Evolutionary conservation across 257 asterid species (phyloP), one percentile per base, ranked within the genome.

Genomic region (Scutellaria barbata): DNA sequence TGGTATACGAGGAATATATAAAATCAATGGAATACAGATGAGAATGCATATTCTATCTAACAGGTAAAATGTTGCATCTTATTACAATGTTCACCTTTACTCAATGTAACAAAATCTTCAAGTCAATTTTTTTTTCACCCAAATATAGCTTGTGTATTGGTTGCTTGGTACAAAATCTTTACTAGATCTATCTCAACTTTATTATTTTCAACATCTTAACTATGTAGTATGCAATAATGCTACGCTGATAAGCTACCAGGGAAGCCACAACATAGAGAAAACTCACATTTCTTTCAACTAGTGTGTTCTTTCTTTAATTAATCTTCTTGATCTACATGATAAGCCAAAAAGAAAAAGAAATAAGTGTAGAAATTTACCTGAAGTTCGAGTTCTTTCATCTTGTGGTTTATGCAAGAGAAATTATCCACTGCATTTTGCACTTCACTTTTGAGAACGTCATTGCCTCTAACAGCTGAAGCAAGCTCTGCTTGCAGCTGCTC

Each of bases 401-500:
- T 80, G 80, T 95, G 97, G 81, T 84, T 88, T 66, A 77, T 30
- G 71, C 96, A 95, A 47, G 98, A 85, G 75, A 88, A 83, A 57
- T 81, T 83, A 81, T 95, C 99, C 70, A 80, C 22, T 20, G 96
- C 90, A 77, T 88, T 90, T 77, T 92, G 96, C 48, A 88, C 85
- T 81, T 95, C 98, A 66, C 92, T 84, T 80, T 86, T 92, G 76
- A 90, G 92, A 65, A 90, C 79, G 37, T 95, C 98, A 40, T 84
- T 86, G 65, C 95, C 90, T 76, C 97, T 83, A 63, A 92, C 81
- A 18, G 89, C 85, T 65, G 97, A 89, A 66, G 98, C 98, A 68
- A 95, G 85, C 80, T 95, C 99, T 74, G 99, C 91, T 78, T 86
- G 93, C 77, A 90, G 85, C 80, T 90, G 99, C 78, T 95, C 98